Conservation (phyloP, 305 asterid species). For the Ajuga reptans region DNA sequence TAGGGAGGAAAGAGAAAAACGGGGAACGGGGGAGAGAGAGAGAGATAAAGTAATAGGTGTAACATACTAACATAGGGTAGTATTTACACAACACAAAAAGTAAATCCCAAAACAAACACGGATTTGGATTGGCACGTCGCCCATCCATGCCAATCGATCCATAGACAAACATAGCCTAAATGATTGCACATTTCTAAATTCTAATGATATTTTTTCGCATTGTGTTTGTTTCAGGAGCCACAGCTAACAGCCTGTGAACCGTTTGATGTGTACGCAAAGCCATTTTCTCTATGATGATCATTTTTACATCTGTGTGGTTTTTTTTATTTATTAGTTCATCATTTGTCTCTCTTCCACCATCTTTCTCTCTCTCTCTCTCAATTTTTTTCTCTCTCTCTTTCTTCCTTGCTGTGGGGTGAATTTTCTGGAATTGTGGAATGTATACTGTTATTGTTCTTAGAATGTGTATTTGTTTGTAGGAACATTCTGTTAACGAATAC, state of each 20-base stretch:
- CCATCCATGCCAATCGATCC: too few species aligned
- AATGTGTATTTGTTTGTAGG: conserved; percentile 12
- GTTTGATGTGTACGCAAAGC: conserved; percentile 70
- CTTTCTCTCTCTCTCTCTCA: too few species aligned
- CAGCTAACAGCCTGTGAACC: conserved; percentile 68
- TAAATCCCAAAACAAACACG: too few species aligned
- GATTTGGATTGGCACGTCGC: too few species aligned
- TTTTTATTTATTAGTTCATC: neutral
- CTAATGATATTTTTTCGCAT: neutral
- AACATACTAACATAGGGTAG: too few species aligned
- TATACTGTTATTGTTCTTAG: neutral
- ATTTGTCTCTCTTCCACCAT: neutral
- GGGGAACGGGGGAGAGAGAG: too few species aligned
- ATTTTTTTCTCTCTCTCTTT: neutral
- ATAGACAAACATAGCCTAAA: too few species aligned
- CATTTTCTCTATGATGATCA: conserved; percentile 54
- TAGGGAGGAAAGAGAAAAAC: too few species aligned
- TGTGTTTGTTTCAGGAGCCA: conserved; percentile 58
- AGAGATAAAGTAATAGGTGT: too few species aligned
- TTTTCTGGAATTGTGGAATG: neutral
- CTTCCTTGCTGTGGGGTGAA: neutral
- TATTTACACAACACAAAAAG: too few species aligned
- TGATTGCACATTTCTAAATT: neutral
- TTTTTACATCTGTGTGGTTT: neutral
- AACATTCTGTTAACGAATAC: neutral